A percentile compares a stretch with the other conserved stretches of the same genome.
These are phyloP conservation scores for Rosellinia necatrix DNA, from an alignment of 2,329 filamentous ascomycete species.

Conservation along the genomic window DNA sequence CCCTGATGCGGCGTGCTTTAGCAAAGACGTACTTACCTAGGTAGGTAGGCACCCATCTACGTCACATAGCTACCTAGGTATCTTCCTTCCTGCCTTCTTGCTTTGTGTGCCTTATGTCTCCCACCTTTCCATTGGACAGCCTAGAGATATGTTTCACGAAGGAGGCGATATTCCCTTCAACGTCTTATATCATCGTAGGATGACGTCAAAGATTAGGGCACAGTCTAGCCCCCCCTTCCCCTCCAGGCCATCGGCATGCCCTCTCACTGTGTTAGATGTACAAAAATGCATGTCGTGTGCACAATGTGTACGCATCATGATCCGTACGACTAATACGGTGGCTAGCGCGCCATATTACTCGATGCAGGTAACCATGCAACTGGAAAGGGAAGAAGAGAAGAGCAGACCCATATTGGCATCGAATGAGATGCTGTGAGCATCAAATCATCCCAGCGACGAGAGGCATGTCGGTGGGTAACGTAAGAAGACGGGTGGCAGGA, in stretches of 20 bases:
- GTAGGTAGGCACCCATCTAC: too few relatives aligned
- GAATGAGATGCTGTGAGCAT: not conserved
- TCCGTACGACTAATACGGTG: not conserved
- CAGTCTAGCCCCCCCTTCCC: not conserved
- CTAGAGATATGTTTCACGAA: not conserved
- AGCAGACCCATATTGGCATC: not conserved
- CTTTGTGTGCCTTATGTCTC: not conserved
- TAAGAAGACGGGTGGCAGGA: not conserved
- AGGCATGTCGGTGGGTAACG: not conserved
- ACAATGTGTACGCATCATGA: slow-evolving; percentile 1
- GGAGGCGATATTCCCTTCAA: not conserved
- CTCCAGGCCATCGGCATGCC: too few relatives aligned
- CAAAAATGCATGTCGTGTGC: not conserved
- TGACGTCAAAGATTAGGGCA: slow-evolving; percentile 17
- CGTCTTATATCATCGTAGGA: slow-evolving; percentile 1
- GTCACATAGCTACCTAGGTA: too few relatives aligned
- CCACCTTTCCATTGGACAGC: slow-evolving; percentile 2
- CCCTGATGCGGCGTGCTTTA: too few relatives aligned
- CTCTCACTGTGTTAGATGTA: slow-evolving; percentile 11
- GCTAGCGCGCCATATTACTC: too few relatives aligned
- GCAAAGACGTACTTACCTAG: too few relatives aligned
- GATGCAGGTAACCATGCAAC: slow-evolving; percentile 4
- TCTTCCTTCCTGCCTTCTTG: not conserved
- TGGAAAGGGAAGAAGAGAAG: not conserved
- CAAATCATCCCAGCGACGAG: not conserved